These are phyloP conservation scores for Cercophora scortea DNA, from an alignment of 495 filamentous ascomycete genomes.

Conservation along the genomic window DNA sequence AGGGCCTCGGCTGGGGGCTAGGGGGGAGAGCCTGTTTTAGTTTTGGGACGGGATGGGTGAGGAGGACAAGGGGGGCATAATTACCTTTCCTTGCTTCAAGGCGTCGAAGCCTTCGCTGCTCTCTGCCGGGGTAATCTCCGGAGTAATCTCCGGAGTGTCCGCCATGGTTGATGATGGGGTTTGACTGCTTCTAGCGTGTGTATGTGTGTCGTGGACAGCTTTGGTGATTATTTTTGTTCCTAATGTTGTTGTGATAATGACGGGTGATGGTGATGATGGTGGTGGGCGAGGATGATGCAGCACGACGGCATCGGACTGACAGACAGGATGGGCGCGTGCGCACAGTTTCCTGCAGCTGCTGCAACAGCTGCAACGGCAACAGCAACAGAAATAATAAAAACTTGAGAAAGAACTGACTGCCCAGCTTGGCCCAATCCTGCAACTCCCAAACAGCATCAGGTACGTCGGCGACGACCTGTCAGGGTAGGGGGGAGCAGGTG, in stretches of 20 bases:
- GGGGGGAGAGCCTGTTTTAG: no score
- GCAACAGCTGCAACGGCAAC: neutral
- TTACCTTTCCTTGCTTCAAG: constrained; percentile 14
- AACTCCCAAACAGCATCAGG: no score
- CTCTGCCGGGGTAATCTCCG: no score
- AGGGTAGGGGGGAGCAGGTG: no score
- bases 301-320: neutral
- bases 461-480: no score
- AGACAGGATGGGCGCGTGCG: neutral
- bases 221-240: neutral
- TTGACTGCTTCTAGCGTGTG: neutral
- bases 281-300: no score
- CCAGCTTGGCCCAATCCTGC: no score
- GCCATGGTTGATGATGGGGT: neutral
- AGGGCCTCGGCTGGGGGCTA: neutral
- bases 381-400: no score
- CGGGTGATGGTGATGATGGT: no score
- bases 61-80: neutral
- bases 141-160: no score
- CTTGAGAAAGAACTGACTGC: no score
- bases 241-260: no score
- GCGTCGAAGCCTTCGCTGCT: constrained; percentile 13
- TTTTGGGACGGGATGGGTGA: neutral
- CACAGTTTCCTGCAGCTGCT: neutral
- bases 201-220: neutral